Evolutionary conservation across 345 rosid genomes (phyloP), one percentile per base, ranked within the genome.

Genomic region (Eucalyptus curtisii): DNA sequence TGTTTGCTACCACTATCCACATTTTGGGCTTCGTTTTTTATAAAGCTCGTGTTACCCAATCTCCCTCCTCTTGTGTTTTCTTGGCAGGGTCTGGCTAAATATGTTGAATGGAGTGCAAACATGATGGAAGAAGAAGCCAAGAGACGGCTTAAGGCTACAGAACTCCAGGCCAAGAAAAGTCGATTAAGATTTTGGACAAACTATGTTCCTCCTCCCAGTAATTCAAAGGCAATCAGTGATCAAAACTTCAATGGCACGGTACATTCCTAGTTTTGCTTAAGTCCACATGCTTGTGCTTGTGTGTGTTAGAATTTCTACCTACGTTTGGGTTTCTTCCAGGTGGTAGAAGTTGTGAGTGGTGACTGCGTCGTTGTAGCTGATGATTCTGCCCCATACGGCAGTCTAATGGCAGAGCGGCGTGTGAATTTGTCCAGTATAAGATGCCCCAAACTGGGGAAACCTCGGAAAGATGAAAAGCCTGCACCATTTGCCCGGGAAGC

Each of bases 31-130:
- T 86, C 17, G 4, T 31, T 13, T 33, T 25, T 50, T 25, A 33
- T 44, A 86, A 30, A 52, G 37, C 20, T 50, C 59, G 50, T 25
- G 44, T 68, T 64, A 87, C 88, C 37, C 57, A 24, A 86, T 64
- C 88, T 45, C 87, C 50, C 59, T 49, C 68, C 86, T 68, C 53
- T 88, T 49, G 86, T 47, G 85, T 85, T 33, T 22, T 49, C 48
- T 37, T 91, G 47, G 44, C 87, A 98, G 99, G 99, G 99, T 86
- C 94, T 98, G 81, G 99, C 99, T 88, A 96, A 96, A 93, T 98
- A 92, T 92, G 96, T 98, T 89, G 99, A 97, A 88, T 98, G 99
- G 99, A 98, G 99, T 91, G 99, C 98, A 47, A 97, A 95, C 91
- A 94, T 95, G 98, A 95, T 98, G 98, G 99, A 98, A 93, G 99